A percentile compares a stretch with the other conserved stretches of the same genome.
These are phyloP conservation scores for Sporobolomyces phaffii DNA, from an alignment of 768 basidiomycete genomes.

Conservation along the genomic window DNA sequence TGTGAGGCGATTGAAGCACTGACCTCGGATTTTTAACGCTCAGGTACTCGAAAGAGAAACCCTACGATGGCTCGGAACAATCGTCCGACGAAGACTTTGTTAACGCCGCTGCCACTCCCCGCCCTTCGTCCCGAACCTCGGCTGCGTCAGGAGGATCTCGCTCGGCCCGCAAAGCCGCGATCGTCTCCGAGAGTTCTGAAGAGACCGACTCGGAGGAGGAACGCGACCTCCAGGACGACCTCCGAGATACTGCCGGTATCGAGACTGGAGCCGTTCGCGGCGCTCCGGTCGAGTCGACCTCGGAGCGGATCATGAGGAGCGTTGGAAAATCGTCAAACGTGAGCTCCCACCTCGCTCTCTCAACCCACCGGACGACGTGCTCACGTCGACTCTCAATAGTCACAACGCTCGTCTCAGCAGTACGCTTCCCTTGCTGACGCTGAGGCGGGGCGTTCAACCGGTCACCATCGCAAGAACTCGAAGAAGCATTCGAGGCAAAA, in stretches of 20 bases:
- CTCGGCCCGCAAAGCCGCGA: neutral
- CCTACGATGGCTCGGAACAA: constrained; percentile 19
- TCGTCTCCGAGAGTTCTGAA: constrained; percentile 1
- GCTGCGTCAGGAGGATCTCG: constrained; percentile 5
- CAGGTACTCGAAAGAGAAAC: constrained; percentile 8
- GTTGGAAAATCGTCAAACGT: constrained; percentile 12
- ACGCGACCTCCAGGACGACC: constrained; percentile 5
- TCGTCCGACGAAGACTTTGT: constrained; percentile 29
- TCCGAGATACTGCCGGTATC: constrained; percentile 6
- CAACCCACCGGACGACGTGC: too few species aligned
- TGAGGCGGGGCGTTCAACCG: neutral
- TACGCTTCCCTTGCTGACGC: neutral
- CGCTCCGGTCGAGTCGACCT: neutral
- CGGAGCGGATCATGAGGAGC: constrained; percentile 8
- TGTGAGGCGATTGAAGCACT: too few species aligned
- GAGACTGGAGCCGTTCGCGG: constrained; percentile 22
- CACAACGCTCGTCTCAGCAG: neutral
- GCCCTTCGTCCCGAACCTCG: constrained; percentile 16
- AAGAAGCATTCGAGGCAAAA: neutral
- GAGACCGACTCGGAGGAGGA: constrained; percentile 27
- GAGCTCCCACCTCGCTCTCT: too few species aligned
- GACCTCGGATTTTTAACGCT: neutral
- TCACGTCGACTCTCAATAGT: too few species aligned
- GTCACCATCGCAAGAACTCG: neutral
- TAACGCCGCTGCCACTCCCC: constrained; percentile 4